These are phyloP conservation scores for Nadsonia starkeyi-henricii DNA, from an alignment of 1,139 yeast species.

Conservation along the genomic window DNA sequence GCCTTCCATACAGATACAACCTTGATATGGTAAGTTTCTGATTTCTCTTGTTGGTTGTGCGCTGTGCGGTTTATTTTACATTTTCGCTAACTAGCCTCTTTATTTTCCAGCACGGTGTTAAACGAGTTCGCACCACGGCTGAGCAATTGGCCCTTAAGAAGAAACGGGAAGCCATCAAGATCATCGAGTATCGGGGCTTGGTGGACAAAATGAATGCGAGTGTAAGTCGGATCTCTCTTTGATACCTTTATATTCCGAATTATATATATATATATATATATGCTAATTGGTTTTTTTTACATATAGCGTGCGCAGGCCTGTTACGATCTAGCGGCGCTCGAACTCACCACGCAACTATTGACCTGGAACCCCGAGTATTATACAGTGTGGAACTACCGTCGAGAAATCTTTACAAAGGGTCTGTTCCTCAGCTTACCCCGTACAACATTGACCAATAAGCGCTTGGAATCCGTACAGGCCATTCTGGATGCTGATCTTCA, in stretches of 20 bases:
- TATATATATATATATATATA: no score
- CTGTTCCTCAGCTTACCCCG: slow-evolving; percentile 16
- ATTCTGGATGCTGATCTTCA: slow-evolving; percentile 46
- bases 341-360: slow-evolving; percentile 43
- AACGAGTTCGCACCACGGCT: slow-evolving; percentile 21
- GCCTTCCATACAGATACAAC: no score
- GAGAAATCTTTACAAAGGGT: slow-evolving; percentile 43
- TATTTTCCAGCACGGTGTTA: neutral
- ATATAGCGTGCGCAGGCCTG: neutral
- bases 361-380: slow-evolving; percentile 73
- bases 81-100: no score
- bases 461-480: slow-evolving; percentile 14
- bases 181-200: slow-evolving; percentile 38
- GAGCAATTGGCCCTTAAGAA: slow-evolving; percentile 35
- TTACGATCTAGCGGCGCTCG: slow-evolving; percentile 34
- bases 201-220: slow-evolving; percentile 29
- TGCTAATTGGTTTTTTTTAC: neutral
- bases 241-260: no score
- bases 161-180: slow-evolving; percentile 41
- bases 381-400: slow-evolving; percentile 79
- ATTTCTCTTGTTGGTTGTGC: no score
- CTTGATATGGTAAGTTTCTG: no score
- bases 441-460: neutral
- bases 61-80: no score
- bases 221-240: no score